Percentiles rank a stretch among this genome's conserved stretches.
phyloP scores from a whole-genome alignment of 1,284 basidiomycete genomes.

The Hortiboletus rubellus region DNA sequence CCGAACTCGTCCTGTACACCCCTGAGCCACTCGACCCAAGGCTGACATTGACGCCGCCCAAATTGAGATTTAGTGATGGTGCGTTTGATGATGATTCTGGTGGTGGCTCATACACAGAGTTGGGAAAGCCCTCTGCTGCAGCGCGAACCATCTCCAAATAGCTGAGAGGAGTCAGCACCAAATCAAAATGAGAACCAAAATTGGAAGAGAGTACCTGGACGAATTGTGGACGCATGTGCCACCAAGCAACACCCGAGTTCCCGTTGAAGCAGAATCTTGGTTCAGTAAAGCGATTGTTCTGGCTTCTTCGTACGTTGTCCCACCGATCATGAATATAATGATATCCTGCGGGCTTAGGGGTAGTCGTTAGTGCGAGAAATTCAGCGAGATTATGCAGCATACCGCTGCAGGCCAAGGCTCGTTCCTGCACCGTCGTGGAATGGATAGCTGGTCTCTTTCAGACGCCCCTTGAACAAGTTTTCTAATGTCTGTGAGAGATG shows the following conservation, averaged over 20 bases:
- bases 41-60: slow-evolving; percentile 89
- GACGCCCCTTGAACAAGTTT: slow-evolving; percentile 80
- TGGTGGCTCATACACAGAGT: slow-evolving; percentile 68
- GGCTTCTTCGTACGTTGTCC: slow-evolving; percentile 93
- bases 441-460: slow-evolving; percentile 89
- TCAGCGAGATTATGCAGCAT: slow-evolving; percentile 9
- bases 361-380: slow-evolving; percentile 1
- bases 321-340: slow-evolving; percentile 93
- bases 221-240: slow-evolving; percentile 95
- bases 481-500: slow-evolving; percentile 94
- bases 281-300: slow-evolving; percentile 82
- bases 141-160: slow-evolving; percentile 75
- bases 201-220: slow-evolving; percentile 58
- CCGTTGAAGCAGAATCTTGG: slow-evolving; percentile 63
- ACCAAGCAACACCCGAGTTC: slow-evolving; percentile 80
- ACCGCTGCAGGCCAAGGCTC: slow-evolving; percentile 72
- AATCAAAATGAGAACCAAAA: not conserved
- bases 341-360: slow-evolving; percentile 84
- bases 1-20: slow-evolving; percentile 76
- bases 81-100: slow-evolving; percentile 66
- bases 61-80: slow-evolving; percentile 81
- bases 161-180: slow-evolving; percentile 39
- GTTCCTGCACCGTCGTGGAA: slow-evolving; percentile 75
- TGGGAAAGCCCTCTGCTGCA: slow-evolving; percentile 60
- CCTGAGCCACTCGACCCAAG: slow-evolving; percentile 79